Conservation (phyloP, 2,329 filamentous ascomycete species). For the Trichoderma guizhouense region DNA sequence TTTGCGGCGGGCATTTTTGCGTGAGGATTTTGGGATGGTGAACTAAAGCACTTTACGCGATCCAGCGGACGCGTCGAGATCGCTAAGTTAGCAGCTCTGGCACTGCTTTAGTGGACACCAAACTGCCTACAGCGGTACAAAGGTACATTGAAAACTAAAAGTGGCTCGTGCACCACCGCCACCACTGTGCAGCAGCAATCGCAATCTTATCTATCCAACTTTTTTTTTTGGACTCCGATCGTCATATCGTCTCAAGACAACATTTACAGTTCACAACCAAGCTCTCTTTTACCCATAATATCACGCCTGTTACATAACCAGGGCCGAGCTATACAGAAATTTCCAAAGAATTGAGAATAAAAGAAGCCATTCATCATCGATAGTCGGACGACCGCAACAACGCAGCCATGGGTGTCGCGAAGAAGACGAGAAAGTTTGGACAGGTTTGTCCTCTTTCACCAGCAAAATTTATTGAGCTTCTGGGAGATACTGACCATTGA, state of each 20-base stretch:
- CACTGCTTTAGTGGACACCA: background rate
- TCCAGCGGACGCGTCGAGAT: conserved; percentile 34
- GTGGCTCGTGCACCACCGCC: conserved; percentile 30
- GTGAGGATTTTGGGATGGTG: conserved; percentile 11
- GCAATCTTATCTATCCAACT: conserved; percentile 20
- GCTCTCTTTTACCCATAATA: background rate
- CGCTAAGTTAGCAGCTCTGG: background rate
- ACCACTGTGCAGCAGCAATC: conserved; percentile 26
- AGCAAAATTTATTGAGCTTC: conserved; percentile 29
- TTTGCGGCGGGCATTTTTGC: conserved; percentile 49
- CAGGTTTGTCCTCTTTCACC: conserved; percentile 42
- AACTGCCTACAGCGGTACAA: background rate
- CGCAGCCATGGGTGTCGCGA: conserved; percentile 73
- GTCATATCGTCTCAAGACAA: background rate
- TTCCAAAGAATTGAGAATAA: background rate
- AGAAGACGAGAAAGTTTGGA: conserved; percentile 90
- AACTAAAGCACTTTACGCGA: conserved; percentile 38
- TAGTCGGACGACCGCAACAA: background rate
- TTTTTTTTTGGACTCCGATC: conserved; percentile 13
- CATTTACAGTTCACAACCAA: background rate
- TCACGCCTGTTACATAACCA: background rate
- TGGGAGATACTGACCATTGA: background rate
- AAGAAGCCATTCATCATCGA: background rate
- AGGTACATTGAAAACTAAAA: background rate
- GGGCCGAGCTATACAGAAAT: background rate